phyloP scores from a whole-genome alignment of 495 filamentous ascomycete genomes.

The Neurospora sp. region DNA sequence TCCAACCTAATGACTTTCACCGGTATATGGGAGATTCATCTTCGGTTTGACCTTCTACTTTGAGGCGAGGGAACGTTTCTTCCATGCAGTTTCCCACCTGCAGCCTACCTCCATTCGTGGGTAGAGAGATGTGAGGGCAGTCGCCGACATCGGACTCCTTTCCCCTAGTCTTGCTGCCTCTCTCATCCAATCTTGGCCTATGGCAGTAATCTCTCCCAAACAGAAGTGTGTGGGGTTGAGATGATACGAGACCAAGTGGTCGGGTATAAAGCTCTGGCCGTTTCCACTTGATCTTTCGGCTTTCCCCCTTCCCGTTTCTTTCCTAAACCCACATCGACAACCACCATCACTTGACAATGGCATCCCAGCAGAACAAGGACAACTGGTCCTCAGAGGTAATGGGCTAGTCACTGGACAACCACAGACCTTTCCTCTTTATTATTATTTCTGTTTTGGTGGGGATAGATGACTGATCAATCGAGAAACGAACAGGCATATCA shows the following conservation, averaged over 20 bases:
- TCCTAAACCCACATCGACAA: neutral
- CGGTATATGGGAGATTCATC: neutral
- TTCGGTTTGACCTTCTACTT: neutral
- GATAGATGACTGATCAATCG: neutral
- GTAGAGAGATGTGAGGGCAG: neutral
- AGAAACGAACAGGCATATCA: conserved; percentile 42
- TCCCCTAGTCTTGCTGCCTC: neutral
- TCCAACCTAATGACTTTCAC: neutral
- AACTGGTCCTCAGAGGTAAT: conserved; percentile 50
- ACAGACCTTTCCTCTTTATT: neutral
- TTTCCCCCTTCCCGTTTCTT: neutral
- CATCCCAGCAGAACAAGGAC: conserved; percentile 30
- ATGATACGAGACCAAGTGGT: neutral
- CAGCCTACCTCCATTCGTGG: neutral
- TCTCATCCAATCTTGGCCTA: neutral
- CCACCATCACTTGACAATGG: conserved; percentile 12
- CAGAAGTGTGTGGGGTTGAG: neutral
- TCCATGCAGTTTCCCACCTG: neutral
- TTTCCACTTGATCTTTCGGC: neutral
- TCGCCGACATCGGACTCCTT: neutral
- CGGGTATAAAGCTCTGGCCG: neutral
- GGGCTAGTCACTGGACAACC: neutral
- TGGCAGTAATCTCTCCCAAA: neutral
- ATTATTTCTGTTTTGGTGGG: neutral
- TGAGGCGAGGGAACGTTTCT: neutral